Conservation (phyloP, 805 yeast species). For the Ogataea siamensis region DNA sequence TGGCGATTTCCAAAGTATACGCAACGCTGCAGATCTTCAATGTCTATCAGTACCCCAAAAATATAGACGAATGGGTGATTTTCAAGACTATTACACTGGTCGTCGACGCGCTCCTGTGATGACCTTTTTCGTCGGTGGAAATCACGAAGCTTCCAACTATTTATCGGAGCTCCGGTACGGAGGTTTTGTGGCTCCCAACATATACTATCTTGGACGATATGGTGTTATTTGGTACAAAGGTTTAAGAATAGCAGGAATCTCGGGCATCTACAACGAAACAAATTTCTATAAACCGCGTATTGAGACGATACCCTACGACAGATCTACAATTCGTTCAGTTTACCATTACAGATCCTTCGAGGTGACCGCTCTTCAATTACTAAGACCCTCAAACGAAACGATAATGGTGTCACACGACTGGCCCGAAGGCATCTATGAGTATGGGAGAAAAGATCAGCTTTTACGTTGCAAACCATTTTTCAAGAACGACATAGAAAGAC, state of each 20-base stretch:
- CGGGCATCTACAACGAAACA: constrained; percentile 72
- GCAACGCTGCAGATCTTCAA: constrained; percentile 60
- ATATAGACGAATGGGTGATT: constrained; percentile 75
- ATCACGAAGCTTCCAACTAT: constrained; percentile 87
- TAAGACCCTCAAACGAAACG: constrained; percentile 38
- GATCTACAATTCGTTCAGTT: constrained; percentile 49
- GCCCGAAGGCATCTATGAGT: constrained; percentile 76
- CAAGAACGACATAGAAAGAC: constrained; percentile 54
- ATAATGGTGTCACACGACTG: constrained; percentile 85
- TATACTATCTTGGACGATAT: constrained; percentile 78
- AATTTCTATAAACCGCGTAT: constrained; percentile 44
- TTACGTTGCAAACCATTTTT: constrained; percentile 66
- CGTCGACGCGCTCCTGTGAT: constrained; percentile 61
- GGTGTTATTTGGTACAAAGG: constrained; percentile 77
- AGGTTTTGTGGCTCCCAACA: constrained; percentile 90
- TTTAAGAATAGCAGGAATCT: constrained; percentile 71
- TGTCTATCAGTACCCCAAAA: constrained; percentile 79
- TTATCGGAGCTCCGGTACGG: constrained; percentile 73
- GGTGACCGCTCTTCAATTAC: constrained; percentile 51
- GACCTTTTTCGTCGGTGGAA: constrained; percentile 90
- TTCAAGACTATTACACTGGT: constrained; percentile 67
- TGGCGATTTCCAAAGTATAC: constrained; percentile 88
- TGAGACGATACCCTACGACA: constrained; percentile 49
- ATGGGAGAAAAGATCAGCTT: constrained; percentile 56
- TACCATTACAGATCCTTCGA: constrained; percentile 75